Evolutionary conservation across 2,329 filamentous ascomycete genomes (phyloP).

Genomic region (Monosporascus ibericus): DNA sequence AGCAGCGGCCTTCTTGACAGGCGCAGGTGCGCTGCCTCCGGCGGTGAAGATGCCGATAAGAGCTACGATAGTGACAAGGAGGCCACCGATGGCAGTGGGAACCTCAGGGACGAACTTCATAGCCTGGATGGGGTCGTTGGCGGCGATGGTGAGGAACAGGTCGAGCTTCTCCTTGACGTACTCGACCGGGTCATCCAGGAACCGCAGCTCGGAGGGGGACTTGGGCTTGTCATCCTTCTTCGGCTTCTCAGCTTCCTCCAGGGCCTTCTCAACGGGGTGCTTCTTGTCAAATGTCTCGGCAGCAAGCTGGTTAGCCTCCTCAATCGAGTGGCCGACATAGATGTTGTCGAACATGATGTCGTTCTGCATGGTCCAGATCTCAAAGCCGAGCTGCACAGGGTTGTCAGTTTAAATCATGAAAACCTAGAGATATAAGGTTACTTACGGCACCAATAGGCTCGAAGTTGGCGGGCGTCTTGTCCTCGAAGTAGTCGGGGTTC

Average conservation of each 20-base stretch:
- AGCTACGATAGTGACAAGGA: constrained; percentile 64
- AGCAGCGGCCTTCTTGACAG: constrained; percentile 65
- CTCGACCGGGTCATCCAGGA: constrained; percentile 81
- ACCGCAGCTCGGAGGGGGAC: constrained; percentile 72
- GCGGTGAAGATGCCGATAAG: constrained; percentile 62
- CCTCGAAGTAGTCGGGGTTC: constrained; percentile 95
- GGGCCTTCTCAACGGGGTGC: constrained; percentile 72
- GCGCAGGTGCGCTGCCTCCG: constrained; percentile 59
- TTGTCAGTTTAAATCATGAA: constrained; percentile 4
- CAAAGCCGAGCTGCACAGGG: constrained; percentile 79
- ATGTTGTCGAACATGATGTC: constrained; percentile 99
- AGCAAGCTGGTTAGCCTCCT: constrained; percentile 84
- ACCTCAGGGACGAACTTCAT: constrained; percentile 89
- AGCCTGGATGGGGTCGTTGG: constrained; percentile 76
- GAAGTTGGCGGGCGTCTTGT: constrained; percentile 93
- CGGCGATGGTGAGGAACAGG: constrained; percentile 78
- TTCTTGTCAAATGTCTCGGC: constrained; percentile 88
- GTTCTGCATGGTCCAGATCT: constrained; percentile 99
- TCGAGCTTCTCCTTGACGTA: constrained; percentile 92
- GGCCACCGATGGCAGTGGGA: constrained; percentile 69
- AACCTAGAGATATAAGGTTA: constrained; percentile 21
- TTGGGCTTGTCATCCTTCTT: constrained; percentile 61
- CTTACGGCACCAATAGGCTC: constrained; percentile 96
- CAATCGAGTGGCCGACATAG: constrained; percentile 96
- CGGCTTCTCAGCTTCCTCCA: constrained; percentile 74